Base-by-base conservation (phyloP, 306 rosid species). In the Senna tora region DNA sequence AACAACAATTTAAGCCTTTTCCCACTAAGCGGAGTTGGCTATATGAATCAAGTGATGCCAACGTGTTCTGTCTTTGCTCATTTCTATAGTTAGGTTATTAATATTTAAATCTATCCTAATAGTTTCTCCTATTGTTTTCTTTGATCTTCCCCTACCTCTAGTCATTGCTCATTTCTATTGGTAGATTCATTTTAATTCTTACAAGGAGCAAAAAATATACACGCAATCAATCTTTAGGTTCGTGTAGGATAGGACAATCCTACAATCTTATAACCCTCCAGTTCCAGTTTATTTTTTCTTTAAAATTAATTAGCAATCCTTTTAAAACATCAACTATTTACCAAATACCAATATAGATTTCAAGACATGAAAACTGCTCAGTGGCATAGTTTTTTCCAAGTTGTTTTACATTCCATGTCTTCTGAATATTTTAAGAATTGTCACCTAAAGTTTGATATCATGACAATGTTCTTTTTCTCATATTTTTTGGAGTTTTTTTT, bases 351-450 rank as follows among this genome's bases (percentile, higher is more conserved):
- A 61, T 42, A 25, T 68, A 50, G 14, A 6, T 59, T 60, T 46
- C 53, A 34, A 49, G 41, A 14, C 52, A 32, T 47, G 21, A 56
- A 75, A 75, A 67, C 25, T 8, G 45, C 45, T 3, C 6, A 6
- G 51, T 59, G 69, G 14, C 47, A 22, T 30, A n/a, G 6, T 20
- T 4, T 15, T 47, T 55, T 56, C 52, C 65, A 32, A 22, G 21
- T 6, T 57, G 28, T 39, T 55, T 60, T 74, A 20, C 53, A 45
- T 65, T 42, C 63, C 55, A 17, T 34, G 57, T 11, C 61, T 71
- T 70, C n/a, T 38, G 16, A 62, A 62, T 62, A 62, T 66, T 55
- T 25, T 52, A 33, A 36, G 30, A 72, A 53, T 33, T 42, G 71
- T 59, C 33, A 33, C 83, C 16, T 61, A 19, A 46, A 45, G 11